These are phyloP conservation scores for Lactarius indigo DNA, from an alignment of 768 basidiomycete genomes.

Conservation along the genomic window DNA sequence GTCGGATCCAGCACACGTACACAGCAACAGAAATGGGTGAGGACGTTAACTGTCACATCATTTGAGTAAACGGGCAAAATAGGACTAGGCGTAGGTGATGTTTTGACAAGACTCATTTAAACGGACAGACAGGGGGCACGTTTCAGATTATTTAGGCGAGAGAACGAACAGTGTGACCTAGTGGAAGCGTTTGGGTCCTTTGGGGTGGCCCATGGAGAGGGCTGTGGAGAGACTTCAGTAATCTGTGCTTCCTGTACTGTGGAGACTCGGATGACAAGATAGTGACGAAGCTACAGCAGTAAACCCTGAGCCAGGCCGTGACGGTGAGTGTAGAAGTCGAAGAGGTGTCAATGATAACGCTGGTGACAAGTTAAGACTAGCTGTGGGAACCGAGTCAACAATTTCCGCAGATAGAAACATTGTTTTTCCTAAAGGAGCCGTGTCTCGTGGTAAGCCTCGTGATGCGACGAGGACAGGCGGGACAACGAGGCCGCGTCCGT, in stretches of 20 bases:
- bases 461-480: neutral
- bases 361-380: neutral
- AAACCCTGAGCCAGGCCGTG: neutral
- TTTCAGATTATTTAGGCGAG: constrained; percentile 3
- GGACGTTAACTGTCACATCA: constrained; percentile 10
- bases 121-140: neutral
- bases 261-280: neutral
- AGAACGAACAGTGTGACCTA: neutral
- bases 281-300: neutral
- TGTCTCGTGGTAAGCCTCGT: neutral
- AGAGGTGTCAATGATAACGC: neutral
- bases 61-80: neutral
- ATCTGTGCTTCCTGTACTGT: neutral
- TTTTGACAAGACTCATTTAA: neutral
- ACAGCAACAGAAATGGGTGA: neutral
- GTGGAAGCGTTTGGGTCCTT: neutral
- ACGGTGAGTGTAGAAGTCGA: neutral
- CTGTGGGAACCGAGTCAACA: constrained; percentile 7
- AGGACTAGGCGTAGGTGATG: constrained; percentile 4
- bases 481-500: neutral
- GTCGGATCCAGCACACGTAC: neutral
- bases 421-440: constrained; percentile 6
- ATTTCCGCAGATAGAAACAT: constrained; percentile 16
- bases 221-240: neutral
- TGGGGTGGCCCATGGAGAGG: neutral